Percentiles rank a stretch among this genome's conserved stretches.
Conservation (phyloP, 306 rosid genomes). For the Abrus pulchellus region DNA sequence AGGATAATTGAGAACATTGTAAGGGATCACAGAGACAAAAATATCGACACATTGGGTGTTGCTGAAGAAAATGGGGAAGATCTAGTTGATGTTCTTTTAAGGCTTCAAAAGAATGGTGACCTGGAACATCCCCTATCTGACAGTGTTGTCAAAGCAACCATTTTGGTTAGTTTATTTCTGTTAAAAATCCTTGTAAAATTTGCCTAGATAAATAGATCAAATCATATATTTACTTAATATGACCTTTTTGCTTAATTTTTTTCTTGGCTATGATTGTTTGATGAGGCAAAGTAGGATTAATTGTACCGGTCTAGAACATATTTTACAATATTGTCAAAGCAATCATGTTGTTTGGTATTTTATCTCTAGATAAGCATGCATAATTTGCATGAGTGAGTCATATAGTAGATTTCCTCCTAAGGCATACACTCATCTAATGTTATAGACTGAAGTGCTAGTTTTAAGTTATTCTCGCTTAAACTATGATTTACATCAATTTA, state of each 20-base stretch:
- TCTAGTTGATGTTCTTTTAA: constrained; percentile 52
- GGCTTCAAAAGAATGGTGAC: constrained; percentile 45
- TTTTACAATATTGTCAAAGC: constrained; percentile 10
- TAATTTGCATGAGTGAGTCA: not conserved
- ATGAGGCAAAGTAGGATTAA: not conserved
- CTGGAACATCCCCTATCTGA: constrained; percentile 42
- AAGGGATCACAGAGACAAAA: constrained; percentile 27
- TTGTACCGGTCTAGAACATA: not conserved
- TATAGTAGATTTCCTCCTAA: not conserved
- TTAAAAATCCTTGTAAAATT: not conserved
- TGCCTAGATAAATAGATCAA: not conserved
- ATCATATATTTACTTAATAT: not conserved
- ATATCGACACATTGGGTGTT: not conserved
- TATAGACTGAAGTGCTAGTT: not conserved
- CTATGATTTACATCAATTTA: not conserved
- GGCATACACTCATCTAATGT: not conserved
- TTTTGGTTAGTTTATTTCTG: constrained; percentile 38
- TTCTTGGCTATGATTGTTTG: not conserved
- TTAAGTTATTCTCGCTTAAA: not conserved
- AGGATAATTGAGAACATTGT: constrained; percentile 41
- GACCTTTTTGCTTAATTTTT: not conserved
- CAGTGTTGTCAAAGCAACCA: constrained; percentile 43
- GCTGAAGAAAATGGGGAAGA: constrained; percentile 23
- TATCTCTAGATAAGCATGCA: not conserved
- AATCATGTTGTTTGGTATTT: not conserved